Evolutionary conservation across 768 basidiomycete genomes (phyloP).

Genomic region (Naematelia aurantialba): DNA sequence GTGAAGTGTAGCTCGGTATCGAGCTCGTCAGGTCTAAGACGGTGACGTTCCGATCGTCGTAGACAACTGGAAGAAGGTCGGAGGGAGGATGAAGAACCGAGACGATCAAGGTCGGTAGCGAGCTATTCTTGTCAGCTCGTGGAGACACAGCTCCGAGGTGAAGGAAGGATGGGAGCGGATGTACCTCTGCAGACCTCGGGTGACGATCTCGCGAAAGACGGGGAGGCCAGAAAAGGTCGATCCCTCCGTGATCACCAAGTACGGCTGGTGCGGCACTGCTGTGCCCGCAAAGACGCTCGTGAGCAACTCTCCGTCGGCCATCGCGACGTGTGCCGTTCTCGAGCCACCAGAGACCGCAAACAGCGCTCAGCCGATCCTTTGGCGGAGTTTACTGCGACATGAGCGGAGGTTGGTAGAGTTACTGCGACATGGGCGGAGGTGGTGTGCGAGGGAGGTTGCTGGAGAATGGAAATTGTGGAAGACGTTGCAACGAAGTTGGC

Average conservation of each 20-base stretch:
- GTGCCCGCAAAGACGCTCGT: constrained; percentile 29
- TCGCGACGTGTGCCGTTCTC: too few relatives aligned
- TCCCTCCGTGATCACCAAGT: constrained; percentile 37
- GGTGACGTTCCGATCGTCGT: constrained; percentile 1
- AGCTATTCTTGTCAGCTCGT: neutral
- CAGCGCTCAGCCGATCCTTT: too few relatives aligned
- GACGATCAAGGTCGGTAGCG: constrained; percentile 15
- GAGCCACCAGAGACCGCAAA: too few relatives aligned
- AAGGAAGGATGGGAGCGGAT: constrained; percentile 6
- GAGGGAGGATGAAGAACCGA: constrained; percentile 28
- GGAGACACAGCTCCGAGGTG: neutral
- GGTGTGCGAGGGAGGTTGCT: too few relatives aligned
- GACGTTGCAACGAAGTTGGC: too few relatives aligned
- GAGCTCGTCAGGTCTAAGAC: constrained; percentile 32
- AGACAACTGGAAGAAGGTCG: constrained; percentile 11
- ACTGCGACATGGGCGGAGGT: too few relatives aligned
- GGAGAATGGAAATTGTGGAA: too few relatives aligned
- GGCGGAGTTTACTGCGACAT: too few relatives aligned
- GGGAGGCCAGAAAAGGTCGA: constrained; percentile 39
- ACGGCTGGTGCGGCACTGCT: constrained; percentile 45
- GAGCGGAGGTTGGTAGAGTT: too few relatives aligned
- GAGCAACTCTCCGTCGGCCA: constrained; percentile 16
- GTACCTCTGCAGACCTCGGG: constrained; percentile 27
- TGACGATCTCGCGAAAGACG: constrained; percentile 31
- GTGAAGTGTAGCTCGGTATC: constrained; percentile 23